Conservation (phyloP, 2,329 filamentous ascomycete genomes). For the Emergomyces africanus region DNA sequence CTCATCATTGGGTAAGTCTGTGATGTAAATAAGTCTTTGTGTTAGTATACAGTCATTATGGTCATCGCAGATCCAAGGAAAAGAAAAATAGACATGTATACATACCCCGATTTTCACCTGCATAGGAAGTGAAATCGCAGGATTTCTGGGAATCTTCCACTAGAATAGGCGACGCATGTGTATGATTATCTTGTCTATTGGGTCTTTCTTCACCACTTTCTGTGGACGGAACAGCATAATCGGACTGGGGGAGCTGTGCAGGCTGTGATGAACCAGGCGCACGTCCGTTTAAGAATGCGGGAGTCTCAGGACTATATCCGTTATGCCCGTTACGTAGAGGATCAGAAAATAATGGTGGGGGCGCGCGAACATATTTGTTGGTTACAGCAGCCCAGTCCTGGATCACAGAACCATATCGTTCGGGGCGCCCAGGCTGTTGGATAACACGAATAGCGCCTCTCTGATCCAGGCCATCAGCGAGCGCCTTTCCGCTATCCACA, state of each 20-base stretch:
- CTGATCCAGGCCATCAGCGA: slow-evolving; percentile 24
- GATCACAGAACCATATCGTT: slow-evolving; percentile 22
- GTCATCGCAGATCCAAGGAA: background rate
- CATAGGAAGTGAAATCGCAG: background rate
- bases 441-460: slow-evolving; percentile 22
- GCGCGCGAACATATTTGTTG: background rate
- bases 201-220: background rate
- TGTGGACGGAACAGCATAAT: background rate
- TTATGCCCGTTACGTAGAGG: background rate
- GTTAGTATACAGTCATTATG: background rate
- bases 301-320: background rate
- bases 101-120: background rate
- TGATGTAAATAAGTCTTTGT: background rate
- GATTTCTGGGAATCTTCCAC: background rate
- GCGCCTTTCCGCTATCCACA: slow-evolving; percentile 24
- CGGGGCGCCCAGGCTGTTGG: slow-evolving; percentile 17
- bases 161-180: slow-evolving; percentile 1
- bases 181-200: background rate
- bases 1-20: background rate
- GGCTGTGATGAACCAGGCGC: background rate
- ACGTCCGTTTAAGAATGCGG: background rate
- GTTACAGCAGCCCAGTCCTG: slow-evolving; percentile 21
- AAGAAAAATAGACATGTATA: background rate
- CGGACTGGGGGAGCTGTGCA: background rate
- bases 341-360: slow-evolving; percentile 5